phyloP scores from a whole-genome alignment of 192 early-diverging fungal species.

The Chytriomyces sp. region DNA sequence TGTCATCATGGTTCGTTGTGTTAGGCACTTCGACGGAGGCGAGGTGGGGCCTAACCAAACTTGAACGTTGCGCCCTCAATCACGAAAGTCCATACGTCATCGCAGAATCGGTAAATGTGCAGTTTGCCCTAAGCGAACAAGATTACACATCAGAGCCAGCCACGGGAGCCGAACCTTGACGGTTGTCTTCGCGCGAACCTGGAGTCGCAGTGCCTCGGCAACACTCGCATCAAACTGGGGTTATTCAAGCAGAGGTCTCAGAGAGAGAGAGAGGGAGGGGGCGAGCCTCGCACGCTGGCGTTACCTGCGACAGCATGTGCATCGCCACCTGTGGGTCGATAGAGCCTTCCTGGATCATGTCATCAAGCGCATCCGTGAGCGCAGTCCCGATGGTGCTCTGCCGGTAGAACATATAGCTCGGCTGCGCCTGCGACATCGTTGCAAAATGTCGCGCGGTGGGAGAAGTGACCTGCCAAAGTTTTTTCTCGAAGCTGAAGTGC shows the following conservation, averaged over 20 bases:
- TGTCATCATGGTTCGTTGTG: not conserved
- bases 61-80: constrained; percentile 83
- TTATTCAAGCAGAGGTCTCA: not conserved
- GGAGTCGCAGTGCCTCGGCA: constrained; percentile 78
- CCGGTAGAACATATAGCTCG: constrained; percentile 45
- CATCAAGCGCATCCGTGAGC: constrained; percentile 95
- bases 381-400: constrained; percentile 79
- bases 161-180: constrained; percentile 69
- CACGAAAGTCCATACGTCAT: constrained; percentile 97
- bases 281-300: not conserved
- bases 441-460: no score
- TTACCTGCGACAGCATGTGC: constrained; percentile 81
- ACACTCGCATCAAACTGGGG: constrained; percentile 83
- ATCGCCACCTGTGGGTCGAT: constrained; percentile 89
- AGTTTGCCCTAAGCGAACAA: constrained; percentile 69
- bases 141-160: not conserved
- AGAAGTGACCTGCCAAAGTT: no score
- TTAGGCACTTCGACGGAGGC: not conserved
- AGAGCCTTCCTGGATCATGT: constrained; percentile 83
- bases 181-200: constrained; percentile 77
- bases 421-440: not conserved
- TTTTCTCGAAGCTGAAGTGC: no score
- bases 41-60: constrained; percentile 50
- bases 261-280: constrained; percentile 16
- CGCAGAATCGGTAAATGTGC: constrained; percentile 90